Base-by-base conservation (phyloP, 2,329 filamentous ascomycete genomes). In the Thelonectria rubi region DNA sequence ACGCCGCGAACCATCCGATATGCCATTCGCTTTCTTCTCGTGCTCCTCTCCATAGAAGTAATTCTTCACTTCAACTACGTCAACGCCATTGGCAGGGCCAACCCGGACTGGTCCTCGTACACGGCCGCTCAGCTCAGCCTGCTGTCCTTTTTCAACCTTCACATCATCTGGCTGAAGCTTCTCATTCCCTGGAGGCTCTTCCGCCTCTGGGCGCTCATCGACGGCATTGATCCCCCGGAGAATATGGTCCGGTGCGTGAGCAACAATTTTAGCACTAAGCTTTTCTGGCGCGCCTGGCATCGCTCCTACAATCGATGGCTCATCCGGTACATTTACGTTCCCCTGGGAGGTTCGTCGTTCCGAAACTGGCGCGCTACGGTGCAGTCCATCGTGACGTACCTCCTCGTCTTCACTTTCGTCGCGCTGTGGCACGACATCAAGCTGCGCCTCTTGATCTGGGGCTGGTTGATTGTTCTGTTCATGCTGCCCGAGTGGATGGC, bases 381-480 rank as follows among this genome's bases (percentile, higher is more conserved):
- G 46, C 81, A 86, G 15, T 88, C 88, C 0, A 82, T 94, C 2
- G 71, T 87, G 53, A 97, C 94, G 58, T 95, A 93, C 75, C 81
- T 96, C 2, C 79, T 90, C 5, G 92, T 97, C 32, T 99, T 99
- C 75, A 97, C 93, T 0, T 99, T 99, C 72, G 95, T 99, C 21
- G 96, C 95, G 0, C 82, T 99, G 26, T 99, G 95, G 95, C 95
- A 99, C 78, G 95, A 99, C 72, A 97, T 99, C 72, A 90, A 97
- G 78, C 85, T 98, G 30, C 87, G 91, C 10, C 82, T 99, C 40
- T 84, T 99, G 32, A 90, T 97, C 76, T 99, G 95, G 95, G 94
- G 95, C 26, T 99, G 95, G 95, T 84, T 99, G 40, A 88, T 99
- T 65, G 94, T 96, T 0, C 80, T 98, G 21, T 99, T 99, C 78